Evolutionary conservation across 148 eudicot species (phyloP), one percentile per base, ranked within the genome.

Genomic region (Vaccinium myrtillus): DNA sequence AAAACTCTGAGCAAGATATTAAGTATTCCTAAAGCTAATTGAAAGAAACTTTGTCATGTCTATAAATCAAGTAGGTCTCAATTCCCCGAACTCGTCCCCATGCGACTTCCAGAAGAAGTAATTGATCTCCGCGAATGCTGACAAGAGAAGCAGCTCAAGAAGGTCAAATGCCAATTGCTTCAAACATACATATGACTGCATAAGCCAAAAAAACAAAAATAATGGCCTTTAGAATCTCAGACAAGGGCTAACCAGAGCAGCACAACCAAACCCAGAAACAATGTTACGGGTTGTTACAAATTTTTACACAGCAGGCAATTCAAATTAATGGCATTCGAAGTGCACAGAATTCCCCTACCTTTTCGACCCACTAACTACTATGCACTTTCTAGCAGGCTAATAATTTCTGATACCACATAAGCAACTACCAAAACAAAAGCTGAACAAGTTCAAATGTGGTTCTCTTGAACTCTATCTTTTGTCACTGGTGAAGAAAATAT

Each of bases 61-160:
- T 32, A 4, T 70, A 30, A 15, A 49, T 85, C 82, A 91, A 25
- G 81, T 55, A 36, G 83, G 82, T 86, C 87, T 85, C 85, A 90
- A 91, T 78, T 86, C 91, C 67, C 99, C 98, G 83, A 95, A 95
- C 90, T 88, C 92, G 53, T 90, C 87, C 83, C 92, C 93, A 67
- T 86, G 90, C 87, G 94, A 81, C 88, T 91, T 91, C 87, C 87
- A 93, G 82, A 97, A 92, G 79, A 90, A 83, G 81, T 74, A 32
- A 65, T 94, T 92, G 87, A 97, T 89, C 91, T 97, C 99, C 1
- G 99, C 98, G 71, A 93, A 94, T 48, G 97, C 94, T 0, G 95
- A 91, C 88, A 93, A 27, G 23, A 97, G 95, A 77, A 97, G 86
- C 61, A 95, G 91, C 87, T 97, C 93, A 56, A 97, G 90, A 78